Percentiles rank a stretch among this genome's conserved stretches.
Evolutionary conservation across 1,284 basidiomycete species (phyloP).

Genomic region (Leccinum brunneo-olivaceum): DNA sequence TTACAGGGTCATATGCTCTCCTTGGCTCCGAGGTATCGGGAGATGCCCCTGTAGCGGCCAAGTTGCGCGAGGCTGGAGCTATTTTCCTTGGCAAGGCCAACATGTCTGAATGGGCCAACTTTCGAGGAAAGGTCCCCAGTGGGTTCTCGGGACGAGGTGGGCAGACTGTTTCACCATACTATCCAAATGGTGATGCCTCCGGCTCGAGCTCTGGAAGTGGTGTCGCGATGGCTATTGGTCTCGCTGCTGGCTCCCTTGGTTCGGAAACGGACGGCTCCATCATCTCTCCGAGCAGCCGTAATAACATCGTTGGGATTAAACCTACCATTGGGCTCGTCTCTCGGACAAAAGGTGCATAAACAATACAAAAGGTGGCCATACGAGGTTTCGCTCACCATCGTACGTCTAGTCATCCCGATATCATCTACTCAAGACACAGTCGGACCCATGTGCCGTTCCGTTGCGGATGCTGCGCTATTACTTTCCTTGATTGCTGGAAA

Average conservation of each 20-base stretch:
- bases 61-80: constrained; percentile 49
- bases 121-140: constrained; percentile 38
- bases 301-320: constrained; percentile 48
- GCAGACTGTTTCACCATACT: constrained; percentile 45
- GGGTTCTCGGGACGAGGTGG: constrained; percentile 50
- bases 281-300: constrained; percentile 34
- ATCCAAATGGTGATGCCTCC: constrained; percentile 42
- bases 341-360: constrained; percentile 41
- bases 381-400: neutral
- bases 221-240: constrained; percentile 43
- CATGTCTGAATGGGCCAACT: constrained; percentile 47
- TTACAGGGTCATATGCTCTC: constrained; percentile 47
- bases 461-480: constrained; percentile 40
- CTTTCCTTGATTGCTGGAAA: constrained; percentile 40
- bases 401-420: constrained; percentile 40
- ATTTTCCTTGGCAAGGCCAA: constrained; percentile 49
- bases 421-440: constrained; percentile 46
- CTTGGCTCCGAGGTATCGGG: constrained; percentile 53
- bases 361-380: no score
- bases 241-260: constrained; percentile 44
- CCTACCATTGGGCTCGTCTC: constrained; percentile 48
- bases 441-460: constrained; percentile 42
- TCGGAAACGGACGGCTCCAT: constrained; percentile 50
- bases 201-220: constrained; percentile 50
- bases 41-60: constrained; percentile 55